A percentile compares a stretch with the other conserved stretches of the same genome.
phyloP scores from a whole-genome alignment of 768 basidiomycete species.

The Leccinum arenicola region DNA sequence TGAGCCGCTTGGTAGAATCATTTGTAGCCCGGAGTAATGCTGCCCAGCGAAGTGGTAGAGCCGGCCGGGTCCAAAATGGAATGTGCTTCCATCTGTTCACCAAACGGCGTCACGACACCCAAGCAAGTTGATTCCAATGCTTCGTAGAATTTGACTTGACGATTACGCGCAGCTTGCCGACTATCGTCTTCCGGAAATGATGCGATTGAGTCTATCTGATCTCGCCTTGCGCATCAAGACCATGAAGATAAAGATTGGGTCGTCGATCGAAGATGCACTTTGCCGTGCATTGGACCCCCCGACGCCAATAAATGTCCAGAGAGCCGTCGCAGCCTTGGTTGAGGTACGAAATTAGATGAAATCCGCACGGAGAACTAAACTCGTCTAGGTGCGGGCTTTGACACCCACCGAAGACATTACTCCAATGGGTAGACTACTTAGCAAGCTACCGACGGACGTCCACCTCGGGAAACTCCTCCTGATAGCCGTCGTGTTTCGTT shows the following conservation, averaged over 20 bases:
- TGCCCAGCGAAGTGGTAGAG: slow-evolving; percentile 82
- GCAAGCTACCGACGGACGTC: slow-evolving; percentile 92
- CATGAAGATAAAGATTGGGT: slow-evolving; percentile 82
- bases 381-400: slow-evolving; percentile 72
- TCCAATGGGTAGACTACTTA: slow-evolving; percentile 85
- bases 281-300: slow-evolving; percentile 90
- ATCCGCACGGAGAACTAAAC: not conserved
- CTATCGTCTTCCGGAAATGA: slow-evolving; percentile 93
- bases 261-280: slow-evolving; percentile 87
- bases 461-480: slow-evolving; percentile 93
- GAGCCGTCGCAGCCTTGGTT: slow-evolving; percentile 86
- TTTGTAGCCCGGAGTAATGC: slow-evolving; percentile 92
- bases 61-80: slow-evolving; percentile 87
- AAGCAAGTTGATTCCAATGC: slow-evolving; percentile 39
- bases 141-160: not conserved
- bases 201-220: slow-evolving; percentile 88
- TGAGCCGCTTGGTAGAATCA: slow-evolving; percentile 87
- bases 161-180: slow-evolving; percentile 64
- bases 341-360: slow-evolving; percentile 50
- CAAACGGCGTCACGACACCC: slow-evolving; percentile 76
- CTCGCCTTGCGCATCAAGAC: slow-evolving; percentile 91
- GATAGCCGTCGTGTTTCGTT: slow-evolving; percentile 78
- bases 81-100: slow-evolving; percentile 97
- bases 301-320: slow-evolving; percentile 77
- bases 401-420: slow-evolving; percentile 89